Conservation (phyloP, 306 rosid genomes). For the Dalbergia cultrata region DNA sequence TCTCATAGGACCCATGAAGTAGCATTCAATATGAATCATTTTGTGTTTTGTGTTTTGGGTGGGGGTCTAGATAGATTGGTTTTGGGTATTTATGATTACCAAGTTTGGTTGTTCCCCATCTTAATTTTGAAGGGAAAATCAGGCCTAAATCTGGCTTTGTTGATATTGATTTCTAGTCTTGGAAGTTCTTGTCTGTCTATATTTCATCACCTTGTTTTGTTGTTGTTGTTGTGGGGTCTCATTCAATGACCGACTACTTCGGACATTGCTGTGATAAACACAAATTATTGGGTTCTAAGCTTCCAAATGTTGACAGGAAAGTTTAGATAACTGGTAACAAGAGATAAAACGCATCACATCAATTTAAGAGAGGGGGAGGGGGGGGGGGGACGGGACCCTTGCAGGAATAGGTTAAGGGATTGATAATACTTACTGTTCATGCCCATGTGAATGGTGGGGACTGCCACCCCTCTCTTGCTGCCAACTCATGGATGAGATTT, state of each 20-base stretch:
- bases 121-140: conserved; percentile 30
- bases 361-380: too few species aligned
- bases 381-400: neutral
- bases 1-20: conserved; percentile 21
- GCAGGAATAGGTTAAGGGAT: neutral
- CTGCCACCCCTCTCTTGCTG: conserved; percentile 37
- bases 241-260: conserved; percentile 42
- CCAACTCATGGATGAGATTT: conserved; percentile 48
- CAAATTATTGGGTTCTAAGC: conserved; percentile 46
- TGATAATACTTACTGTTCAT: conserved; percentile 8
- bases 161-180: conserved; percentile 1
- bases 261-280: conserved; percentile 20
- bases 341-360: conserved; percentile 14
- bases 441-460: conserved; percentile 38
- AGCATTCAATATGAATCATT: conserved; percentile 18
- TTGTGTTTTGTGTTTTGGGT: neutral
- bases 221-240: conserved; percentile 48
- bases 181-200: conserved; percentile 36
- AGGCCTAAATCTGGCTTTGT: conserved; percentile 5
- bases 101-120: conserved; percentile 41
- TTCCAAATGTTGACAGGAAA: conserved; percentile 14
- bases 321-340: conserved; percentile 19
- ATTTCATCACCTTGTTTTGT: conserved; percentile 25
- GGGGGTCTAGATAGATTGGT: conserved; percentile 34
- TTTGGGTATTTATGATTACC: conserved; percentile 41